These are phyloP conservation scores for Haematococcus sp. DNA, from an alignment of 139 green algal species.

Conservation along the genomic window DNA sequence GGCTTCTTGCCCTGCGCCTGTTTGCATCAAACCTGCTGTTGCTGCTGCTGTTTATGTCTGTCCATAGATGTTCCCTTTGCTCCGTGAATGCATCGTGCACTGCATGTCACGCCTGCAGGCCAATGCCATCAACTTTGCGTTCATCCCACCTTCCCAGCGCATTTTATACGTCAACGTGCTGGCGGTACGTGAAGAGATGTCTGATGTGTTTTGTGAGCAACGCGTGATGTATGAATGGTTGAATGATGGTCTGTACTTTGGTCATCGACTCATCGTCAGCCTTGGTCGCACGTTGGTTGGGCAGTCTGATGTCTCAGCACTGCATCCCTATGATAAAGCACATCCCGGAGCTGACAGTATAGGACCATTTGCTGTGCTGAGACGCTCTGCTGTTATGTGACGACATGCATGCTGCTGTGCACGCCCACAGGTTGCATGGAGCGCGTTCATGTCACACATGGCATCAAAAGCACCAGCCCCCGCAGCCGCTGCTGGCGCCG, in stretches of 20 bases:
- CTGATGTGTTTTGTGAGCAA: neutral
- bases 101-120: neutral
- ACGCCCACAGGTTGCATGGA: conserved; percentile 29
- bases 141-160: conserved; percentile 65
- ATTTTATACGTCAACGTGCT: conserved; percentile 86
- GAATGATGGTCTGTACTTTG: neutral
- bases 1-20: no score
- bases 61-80: no score
- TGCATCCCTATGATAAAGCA: no score
- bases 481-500: no score
- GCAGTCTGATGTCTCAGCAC: neutral
- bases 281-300: neutral
- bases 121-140: conserved; percentile 74
- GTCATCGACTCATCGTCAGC: neutral
- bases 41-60: no score
- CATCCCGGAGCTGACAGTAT: no score
- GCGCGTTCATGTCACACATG: conserved; percentile 50
- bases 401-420: neutral
- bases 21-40: no score
- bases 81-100: no score
- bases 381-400: neutral
- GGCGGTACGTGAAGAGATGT: conserved; percentile 24
- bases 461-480: neutral
- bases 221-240: neutral
- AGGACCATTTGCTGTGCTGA: neutral